phyloP scores from a whole-genome alignment of 2,329 filamentous ascomycete species.

The Talaromyces sp. region DNA sequence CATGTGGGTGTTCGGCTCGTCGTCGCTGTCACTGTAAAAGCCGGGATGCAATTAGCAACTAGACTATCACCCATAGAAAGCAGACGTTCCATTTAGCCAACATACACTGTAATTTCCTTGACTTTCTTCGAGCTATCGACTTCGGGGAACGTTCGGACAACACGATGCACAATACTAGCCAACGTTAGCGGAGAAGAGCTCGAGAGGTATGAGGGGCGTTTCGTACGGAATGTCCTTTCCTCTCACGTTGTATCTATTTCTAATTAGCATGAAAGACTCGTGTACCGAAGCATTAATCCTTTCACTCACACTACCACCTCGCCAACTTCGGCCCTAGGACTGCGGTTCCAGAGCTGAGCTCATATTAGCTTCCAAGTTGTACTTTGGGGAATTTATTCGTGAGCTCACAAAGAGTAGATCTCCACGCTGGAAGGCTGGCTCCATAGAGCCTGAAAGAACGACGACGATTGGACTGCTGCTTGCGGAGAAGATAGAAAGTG shows the following conservation, averaged over 20 bases:
- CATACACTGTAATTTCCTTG: constrained; percentile 36
- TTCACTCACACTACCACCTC: constrained; percentile 66
- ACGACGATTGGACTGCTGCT: constrained; percentile 71
- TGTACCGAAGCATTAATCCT: too few species aligned
- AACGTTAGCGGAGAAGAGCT: background rate
- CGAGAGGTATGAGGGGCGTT: background rate
- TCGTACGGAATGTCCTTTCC: constrained; percentile 79
- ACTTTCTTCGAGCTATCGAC: constrained; percentile 41
- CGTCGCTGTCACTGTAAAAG: constrained; percentile 26
- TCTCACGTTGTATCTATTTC: constrained; percentile 59
- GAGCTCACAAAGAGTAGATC: constrained; percentile 60
- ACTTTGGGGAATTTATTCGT: background rate
- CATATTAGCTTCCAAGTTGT: background rate
- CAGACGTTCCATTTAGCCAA: background rate
- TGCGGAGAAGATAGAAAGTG: constrained; percentile 75
- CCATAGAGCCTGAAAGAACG: constrained; percentile 63
- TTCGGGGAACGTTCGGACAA: constrained; percentile 70
- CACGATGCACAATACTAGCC: constrained; percentile 76
- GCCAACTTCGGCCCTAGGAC: constrained; percentile 65
- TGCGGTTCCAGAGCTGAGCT: constrained; percentile 56
- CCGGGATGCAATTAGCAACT: constrained; percentile 1
- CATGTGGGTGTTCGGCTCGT: constrained; percentile 44
- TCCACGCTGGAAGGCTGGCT: constrained; percentile 67
- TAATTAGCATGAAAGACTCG: background rate
- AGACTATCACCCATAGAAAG: too few species aligned